These are phyloP conservation scores for Astrothelium macrocarpum DNA, from an alignment of 495 filamentous ascomycete species.

Conservation along the genomic window DNA sequence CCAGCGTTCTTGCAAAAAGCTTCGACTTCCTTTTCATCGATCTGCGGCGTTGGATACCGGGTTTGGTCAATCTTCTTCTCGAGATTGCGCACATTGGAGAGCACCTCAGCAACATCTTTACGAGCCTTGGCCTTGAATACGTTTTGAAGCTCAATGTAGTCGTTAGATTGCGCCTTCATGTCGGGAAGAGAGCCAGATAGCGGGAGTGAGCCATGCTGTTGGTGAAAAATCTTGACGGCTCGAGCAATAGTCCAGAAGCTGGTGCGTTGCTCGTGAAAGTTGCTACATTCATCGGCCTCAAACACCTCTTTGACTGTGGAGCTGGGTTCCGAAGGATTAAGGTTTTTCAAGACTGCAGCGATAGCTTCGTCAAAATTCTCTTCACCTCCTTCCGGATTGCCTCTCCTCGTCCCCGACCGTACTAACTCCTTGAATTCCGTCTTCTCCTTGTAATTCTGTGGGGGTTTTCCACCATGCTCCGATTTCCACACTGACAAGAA, in stretches of 20 bases:
- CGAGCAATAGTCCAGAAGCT: conserved; percentile 86
- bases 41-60: conserved; percentile 25
- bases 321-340: conserved; percentile 56
- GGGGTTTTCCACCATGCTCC: conserved; percentile 56
- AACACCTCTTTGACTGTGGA: conserved; percentile 69
- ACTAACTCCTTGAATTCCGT: conserved; percentile 67
- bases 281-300: conserved; percentile 47
- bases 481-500: conserved; percentile 79
- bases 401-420: conserved; percentile 51
- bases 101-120: conserved; percentile 67
- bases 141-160: conserved; percentile 87
- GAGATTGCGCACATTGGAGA: conserved; percentile 52
- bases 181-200: conserved; percentile 84
- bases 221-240: conserved; percentile 68
- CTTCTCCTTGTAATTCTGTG: conserved; percentile 76
- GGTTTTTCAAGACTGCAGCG: conserved; percentile 73
- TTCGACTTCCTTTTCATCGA: conserved; percentile 72
- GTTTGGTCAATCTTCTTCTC: conserved; percentile 43
- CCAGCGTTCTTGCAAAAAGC: conserved; percentile 93
- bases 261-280: conserved; percentile 12
- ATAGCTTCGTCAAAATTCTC: conserved; percentile 96
- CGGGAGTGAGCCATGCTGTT: conserved; percentile 59
- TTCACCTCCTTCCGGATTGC: conserved; percentile 78
- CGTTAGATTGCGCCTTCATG: conserved; percentile 92
- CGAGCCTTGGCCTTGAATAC: conserved; percentile 88